Conservation (phyloP, 2,329 filamentous ascomycete genomes). For the Thielaviopsis cerberus region DNA sequence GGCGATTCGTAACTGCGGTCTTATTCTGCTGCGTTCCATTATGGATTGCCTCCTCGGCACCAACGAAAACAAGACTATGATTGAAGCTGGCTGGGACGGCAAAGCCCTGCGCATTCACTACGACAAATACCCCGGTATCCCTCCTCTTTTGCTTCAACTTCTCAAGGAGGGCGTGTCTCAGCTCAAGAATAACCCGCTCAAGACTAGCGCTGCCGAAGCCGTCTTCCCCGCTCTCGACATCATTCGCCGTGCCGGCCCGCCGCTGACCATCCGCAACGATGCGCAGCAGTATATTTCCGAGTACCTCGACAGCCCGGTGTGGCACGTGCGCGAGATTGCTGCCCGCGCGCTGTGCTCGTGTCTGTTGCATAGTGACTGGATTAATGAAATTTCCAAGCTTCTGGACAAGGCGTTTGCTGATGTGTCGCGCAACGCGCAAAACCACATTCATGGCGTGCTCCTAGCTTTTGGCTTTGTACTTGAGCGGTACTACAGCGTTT, state of each 20-base stretch:
- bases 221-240: slow-evolving; percentile 75
- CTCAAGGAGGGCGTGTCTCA: slow-evolving; percentile 34
- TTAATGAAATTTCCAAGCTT: slow-evolving; percentile 17
- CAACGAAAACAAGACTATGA: slow-evolving; percentile 46
- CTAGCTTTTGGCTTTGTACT: slow-evolving; percentile 37
- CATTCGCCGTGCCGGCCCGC: slow-evolving; percentile 51
- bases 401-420: slow-evolving; percentile 18
- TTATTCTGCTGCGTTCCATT: slow-evolving; percentile 73
- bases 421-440: slow-evolving; percentile 22
- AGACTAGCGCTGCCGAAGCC: slow-evolving; percentile 38
- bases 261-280: slow-evolving; percentile 32
- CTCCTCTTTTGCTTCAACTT: slow-evolving; percentile 43
- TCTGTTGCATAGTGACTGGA: slow-evolving; percentile 33
- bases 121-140: slow-evolving; percentile 46
- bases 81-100: slow-evolving; percentile 45
- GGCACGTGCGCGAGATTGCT: slow-evolving; percentile 69
- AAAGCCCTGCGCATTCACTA: slow-evolving; percentile 48
- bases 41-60: slow-evolving; percentile 64
- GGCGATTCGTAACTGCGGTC: slow-evolving; percentile 84
- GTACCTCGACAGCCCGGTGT: slow-evolving; percentile 51
- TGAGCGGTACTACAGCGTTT: slow-evolving; percentile 32
- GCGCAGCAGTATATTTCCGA: slow-evolving; percentile 39
- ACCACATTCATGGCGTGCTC: slow-evolving; percentile 39
- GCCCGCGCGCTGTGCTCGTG: slow-evolving; percentile 53
- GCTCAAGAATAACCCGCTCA: slow-evolving; percentile 21